phyloP scores from a whole-genome alignment of 441 rosid species.

The Aleurites moluccanus region DNA sequence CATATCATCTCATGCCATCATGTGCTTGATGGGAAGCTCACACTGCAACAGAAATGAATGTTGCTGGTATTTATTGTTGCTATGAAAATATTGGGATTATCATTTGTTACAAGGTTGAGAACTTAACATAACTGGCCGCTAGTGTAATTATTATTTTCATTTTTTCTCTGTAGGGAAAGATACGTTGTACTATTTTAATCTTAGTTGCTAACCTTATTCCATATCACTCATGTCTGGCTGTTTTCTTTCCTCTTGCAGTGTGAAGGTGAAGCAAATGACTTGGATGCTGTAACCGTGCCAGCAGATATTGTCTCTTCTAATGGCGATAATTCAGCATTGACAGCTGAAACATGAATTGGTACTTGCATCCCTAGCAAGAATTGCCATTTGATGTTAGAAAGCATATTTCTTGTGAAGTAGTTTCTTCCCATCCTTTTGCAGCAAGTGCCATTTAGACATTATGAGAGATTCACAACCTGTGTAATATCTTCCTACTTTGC shows the following conservation, averaged over 20 bases:
- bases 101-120: too few species aligned
- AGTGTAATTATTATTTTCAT: neutral
- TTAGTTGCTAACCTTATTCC: neutral
- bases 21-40: neutral
- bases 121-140: neutral
- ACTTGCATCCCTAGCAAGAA: neutral
- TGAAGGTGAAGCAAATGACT: conserved; percentile 28
- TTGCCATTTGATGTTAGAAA: neutral
- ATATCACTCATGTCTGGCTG: neutral
- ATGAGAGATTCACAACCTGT: conserved; percentile 9
- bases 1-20: neutral
- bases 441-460: neutral
- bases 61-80: too few species aligned
- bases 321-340: conserved; percentile 30
- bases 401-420: neutral
- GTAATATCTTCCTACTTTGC: neutral
- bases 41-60: neutral
- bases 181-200: neutral
- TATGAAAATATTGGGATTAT: neutral
- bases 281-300: conserved; percentile 18
- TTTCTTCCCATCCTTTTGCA: neutral
- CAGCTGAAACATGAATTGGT: conserved; percentile 16
- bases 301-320: conserved; percentile 27
- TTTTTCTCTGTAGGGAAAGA: neutral
- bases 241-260: conserved; percentile 15